A percentile compares a stretch with the other conserved stretches of the same genome.
Conservation (phyloP, 2,329 filamentous ascomycete species). For the Chrysoporthe puriensis region DNA sequence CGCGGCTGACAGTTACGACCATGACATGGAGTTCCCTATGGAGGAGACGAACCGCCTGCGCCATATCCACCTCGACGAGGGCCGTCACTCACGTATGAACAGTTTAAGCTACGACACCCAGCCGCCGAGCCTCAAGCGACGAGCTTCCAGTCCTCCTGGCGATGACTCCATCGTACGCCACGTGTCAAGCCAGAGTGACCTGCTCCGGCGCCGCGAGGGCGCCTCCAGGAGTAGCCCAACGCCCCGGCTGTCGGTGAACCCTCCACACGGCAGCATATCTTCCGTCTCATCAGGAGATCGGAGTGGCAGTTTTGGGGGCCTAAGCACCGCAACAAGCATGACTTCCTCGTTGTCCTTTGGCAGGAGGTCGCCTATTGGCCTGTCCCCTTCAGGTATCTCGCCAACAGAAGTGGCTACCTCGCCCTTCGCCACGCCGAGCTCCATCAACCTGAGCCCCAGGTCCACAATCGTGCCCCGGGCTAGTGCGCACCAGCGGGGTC, state of each 20-base stretch:
- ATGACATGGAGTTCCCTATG: constrained; percentile 52
- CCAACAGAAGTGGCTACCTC: constrained; percentile 50
- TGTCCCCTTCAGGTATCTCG: constrained; percentile 55
- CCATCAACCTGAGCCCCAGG: constrained; percentile 54
- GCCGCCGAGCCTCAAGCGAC: constrained; percentile 55
- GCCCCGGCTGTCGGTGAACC: constrained; percentile 51
- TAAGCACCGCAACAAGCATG: constrained; percentile 47
- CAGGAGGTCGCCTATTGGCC: constrained; percentile 49
- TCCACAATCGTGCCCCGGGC: constrained; percentile 46
- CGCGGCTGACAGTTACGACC: constrained; percentile 49
- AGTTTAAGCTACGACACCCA: constrained; percentile 40
- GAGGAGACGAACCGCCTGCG: constrained; percentile 47
- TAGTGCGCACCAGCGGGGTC: constrained; percentile 49
- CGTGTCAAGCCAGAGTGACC: constrained; percentile 46
- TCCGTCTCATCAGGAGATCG: constrained; percentile 50
- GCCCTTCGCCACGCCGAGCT: constrained; percentile 53
- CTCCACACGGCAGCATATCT: constrained; percentile 47
- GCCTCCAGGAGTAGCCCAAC: constrained; percentile 56
- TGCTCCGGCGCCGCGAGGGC: constrained; percentile 53
- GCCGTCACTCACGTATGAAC: constrained; percentile 31
- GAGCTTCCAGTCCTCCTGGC: constrained; percentile 57
- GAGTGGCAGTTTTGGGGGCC: constrained; percentile 53
- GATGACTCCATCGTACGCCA: constrained; percentile 49
- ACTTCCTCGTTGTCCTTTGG: constrained; percentile 49
- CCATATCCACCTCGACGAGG: constrained; percentile 51